phyloP scores from a whole-genome alignment of 257 asterid genomes.

The Primulina tabacum region DNA sequence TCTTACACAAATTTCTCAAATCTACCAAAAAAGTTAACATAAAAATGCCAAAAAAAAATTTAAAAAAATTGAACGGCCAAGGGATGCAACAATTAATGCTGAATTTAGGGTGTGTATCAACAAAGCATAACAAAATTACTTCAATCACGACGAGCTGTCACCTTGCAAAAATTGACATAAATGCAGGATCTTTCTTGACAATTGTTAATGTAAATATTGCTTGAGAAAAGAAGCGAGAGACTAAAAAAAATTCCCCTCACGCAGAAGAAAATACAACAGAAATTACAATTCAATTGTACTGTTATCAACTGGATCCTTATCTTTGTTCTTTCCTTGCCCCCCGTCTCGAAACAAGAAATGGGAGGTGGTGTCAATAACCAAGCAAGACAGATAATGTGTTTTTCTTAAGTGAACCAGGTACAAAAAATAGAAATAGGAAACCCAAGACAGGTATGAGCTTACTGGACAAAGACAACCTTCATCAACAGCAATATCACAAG shows the following conservation, averaged over 20 bases:
- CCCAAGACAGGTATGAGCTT: constrained; percentile 7
- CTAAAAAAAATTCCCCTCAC: background rate
- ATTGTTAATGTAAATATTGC: constrained; percentile 9
- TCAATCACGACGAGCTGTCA: background rate
- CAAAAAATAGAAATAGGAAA: background rate
- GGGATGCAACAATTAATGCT: constrained; percentile 3
- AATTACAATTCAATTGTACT: background rate
- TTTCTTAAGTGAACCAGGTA: background rate
- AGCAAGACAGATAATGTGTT: background rate
- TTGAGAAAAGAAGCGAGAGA: background rate
- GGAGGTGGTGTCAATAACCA: background rate
- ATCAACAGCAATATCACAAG: constrained; percentile 5
- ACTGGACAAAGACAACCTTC: constrained; percentile 15
- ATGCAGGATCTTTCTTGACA: background rate
- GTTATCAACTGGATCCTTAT: background rate
- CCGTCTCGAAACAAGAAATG: too few relatives aligned
- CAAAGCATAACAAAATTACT: background rate
- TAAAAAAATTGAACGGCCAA: background rate
- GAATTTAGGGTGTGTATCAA: background rate
- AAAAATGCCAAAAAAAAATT: background rate
- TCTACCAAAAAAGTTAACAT: background rate
- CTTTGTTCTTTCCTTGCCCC: too few relatives aligned
- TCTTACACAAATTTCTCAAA: background rate
- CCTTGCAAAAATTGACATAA: background rate
- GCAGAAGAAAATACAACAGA: background rate